A percentile compares a stretch with the other conserved stretches of the same genome.
phyloP scores from a whole-genome alignment of 140 eudicot genomes.

The Anethum foeniculum region DNA sequence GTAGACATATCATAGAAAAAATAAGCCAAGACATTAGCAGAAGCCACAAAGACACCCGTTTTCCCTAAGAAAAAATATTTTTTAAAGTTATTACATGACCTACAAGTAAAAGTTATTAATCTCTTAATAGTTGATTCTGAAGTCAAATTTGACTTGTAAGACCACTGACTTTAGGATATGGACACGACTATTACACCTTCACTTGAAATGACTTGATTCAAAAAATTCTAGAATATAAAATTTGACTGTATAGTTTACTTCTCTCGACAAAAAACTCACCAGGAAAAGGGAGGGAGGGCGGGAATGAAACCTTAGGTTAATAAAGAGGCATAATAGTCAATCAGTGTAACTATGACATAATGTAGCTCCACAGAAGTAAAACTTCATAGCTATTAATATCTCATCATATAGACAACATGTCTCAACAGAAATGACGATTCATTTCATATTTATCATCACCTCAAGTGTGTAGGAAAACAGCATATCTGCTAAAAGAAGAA shows the following conservation, averaged over 20 bases:
- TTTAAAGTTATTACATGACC: not conserved
- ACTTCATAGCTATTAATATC: slow-evolving; percentile 42
- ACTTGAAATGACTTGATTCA: not conserved
- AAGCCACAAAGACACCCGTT: not conserved
- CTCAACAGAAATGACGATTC: not conserved
- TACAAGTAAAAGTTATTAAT: not conserved
- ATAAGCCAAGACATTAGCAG: not conserved
- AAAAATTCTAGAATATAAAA: too few relatives aligned
- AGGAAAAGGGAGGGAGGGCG: not conserved
- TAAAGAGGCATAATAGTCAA: slow-evolving; percentile 29
- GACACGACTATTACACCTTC: not conserved
- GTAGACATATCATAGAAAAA: slow-evolving; percentile 1
- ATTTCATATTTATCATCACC: not conserved
- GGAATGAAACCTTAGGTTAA: not conserved
- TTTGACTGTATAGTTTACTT: not conserved
- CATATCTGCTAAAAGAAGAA: not conserved
- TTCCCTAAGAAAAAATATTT: not conserved
- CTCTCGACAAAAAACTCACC: not conserved
- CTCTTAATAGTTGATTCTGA: not conserved
- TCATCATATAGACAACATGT: slow-evolving; percentile 39
- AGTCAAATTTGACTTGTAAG: not conserved
- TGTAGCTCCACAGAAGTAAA: slow-evolving; percentile 48
- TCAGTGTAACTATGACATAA: slow-evolving; percentile 92
- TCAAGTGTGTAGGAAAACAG: not conserved
- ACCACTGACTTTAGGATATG: not conserved